Percentiles rank a stretch among this genome's conserved stretches.
Evolutionary conservation across 164 flowering plant genomes (phyloP).

Genomic region (Macadamia integrifolia): DNA sequence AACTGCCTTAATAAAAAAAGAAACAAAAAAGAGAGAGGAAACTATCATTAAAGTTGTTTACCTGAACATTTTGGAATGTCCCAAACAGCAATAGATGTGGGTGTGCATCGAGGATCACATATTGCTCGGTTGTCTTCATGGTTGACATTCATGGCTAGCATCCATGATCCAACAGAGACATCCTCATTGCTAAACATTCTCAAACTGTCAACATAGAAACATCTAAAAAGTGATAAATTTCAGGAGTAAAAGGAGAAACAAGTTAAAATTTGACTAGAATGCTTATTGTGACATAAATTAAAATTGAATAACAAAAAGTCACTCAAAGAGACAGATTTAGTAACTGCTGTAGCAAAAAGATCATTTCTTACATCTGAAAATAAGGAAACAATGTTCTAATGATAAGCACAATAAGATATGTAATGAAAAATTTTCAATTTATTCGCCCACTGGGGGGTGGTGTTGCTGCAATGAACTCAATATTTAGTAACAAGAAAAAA

Average conservation of each 20-base stretch:
- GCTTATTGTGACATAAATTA: not conserved
- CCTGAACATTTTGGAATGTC: slow-evolving; percentile 76
- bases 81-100: slow-evolving; percentile 68
- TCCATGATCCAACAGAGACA: slow-evolving; percentile 70
- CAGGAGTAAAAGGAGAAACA: not conserved
- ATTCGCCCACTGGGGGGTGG: no score
- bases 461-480: no score
- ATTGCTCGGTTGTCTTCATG: slow-evolving; percentile 56
- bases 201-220: slow-evolving; percentile 35
- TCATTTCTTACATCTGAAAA: no score
- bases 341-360: no score
- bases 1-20: not conserved
- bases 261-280: not conserved
- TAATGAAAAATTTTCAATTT: no score
- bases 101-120: slow-evolving; percentile 60
- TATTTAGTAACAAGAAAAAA: no score
- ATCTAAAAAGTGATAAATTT: slow-evolving; percentile 5
- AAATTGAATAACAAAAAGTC: not conserved
- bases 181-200: slow-evolving; percentile 71
- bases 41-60: slow-evolving; percentile 8
- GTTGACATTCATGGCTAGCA: slow-evolving; percentile 70
- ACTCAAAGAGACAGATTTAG: no score
- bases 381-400: no score
- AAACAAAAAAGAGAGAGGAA: not conserved
- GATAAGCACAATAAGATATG: no score